Percentiles rank a stretch among this genome's conserved stretches.
Conservation (phyloP, 305 asterid species). For the Stenogyne calaminthoides region DNA sequence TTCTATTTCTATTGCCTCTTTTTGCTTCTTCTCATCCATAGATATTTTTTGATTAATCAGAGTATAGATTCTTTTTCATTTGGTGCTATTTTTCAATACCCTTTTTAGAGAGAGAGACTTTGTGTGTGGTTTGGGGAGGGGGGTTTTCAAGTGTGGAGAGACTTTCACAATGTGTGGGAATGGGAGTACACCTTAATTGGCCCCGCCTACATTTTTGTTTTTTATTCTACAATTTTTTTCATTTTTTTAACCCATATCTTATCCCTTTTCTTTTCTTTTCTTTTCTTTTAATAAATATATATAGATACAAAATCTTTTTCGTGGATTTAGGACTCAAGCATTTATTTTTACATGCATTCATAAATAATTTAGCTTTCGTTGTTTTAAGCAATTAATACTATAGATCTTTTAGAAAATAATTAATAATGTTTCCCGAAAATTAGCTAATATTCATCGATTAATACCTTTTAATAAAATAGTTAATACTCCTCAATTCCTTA, state of each 20-base stretch:
- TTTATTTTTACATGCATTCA: too few species aligned
- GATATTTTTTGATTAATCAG: constrained; percentile 27
- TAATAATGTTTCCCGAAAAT: too few species aligned
- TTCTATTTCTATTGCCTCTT: not conserved
- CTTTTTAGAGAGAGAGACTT: constrained; percentile 25
- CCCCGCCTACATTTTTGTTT: constrained; percentile 44
- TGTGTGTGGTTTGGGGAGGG: constrained; percentile 14
- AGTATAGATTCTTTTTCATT: constrained; percentile 58
- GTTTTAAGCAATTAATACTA: too few species aligned
- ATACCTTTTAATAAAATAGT: too few species aligned
- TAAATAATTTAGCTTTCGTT: too few species aligned
- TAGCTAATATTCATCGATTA: too few species aligned
- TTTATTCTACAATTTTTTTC: constrained; percentile 24
- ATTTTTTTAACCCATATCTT: constrained; percentile 17
- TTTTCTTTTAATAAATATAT: not conserved
- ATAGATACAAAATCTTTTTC: not conserved
- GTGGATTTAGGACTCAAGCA: too few species aligned
- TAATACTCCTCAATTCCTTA: too few species aligned
- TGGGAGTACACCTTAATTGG: constrained; percentile 30
- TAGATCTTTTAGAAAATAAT: too few species aligned
- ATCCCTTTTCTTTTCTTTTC: constrained; percentile 22
- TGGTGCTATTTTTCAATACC: constrained; percentile 1
- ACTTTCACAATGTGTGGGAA: constrained; percentile 30
- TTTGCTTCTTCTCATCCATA: constrained; percentile 49
- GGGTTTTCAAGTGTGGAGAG: constrained; percentile 46